phyloP scores from a whole-genome alignment of 2,329 filamentous ascomycete species.

The Botrytis byssoidea region DNA sequence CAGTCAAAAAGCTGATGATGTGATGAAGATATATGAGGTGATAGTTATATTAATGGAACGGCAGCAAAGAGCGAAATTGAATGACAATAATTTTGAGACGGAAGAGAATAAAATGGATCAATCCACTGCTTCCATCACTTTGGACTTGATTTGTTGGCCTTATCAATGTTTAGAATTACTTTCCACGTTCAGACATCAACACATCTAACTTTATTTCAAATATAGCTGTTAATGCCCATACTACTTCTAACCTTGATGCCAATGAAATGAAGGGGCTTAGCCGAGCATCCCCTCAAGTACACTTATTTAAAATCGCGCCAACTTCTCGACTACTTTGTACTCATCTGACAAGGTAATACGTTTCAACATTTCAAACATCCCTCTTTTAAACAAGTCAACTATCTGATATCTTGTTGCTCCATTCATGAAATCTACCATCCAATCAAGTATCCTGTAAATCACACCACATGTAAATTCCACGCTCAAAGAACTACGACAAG shows the following conservation, averaged over 20 bases:
- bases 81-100: background rate
- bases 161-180: background rate
- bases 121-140: background rate
- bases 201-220: too few species aligned
- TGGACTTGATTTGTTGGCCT: background rate
- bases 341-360: background rate
- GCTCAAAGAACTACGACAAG: background rate
- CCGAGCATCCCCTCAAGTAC: background rate
- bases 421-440: background rate
- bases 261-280: background rate
- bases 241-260: background rate
- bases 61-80: background rate
- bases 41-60: background rate
- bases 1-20: background rate
- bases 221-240: background rate
- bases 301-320: too few species aligned
- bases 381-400: background rate
- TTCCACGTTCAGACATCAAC: background rate
- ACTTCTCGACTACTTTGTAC: background rate
- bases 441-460: too few species aligned
- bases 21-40: background rate
- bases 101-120: background rate
- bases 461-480: background rate
- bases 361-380: too few species aligned
- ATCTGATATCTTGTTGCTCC: background rate